Conservation (phyloP, 768 basidiomycete genomes). For the Auriculariales sp. region DNA sequence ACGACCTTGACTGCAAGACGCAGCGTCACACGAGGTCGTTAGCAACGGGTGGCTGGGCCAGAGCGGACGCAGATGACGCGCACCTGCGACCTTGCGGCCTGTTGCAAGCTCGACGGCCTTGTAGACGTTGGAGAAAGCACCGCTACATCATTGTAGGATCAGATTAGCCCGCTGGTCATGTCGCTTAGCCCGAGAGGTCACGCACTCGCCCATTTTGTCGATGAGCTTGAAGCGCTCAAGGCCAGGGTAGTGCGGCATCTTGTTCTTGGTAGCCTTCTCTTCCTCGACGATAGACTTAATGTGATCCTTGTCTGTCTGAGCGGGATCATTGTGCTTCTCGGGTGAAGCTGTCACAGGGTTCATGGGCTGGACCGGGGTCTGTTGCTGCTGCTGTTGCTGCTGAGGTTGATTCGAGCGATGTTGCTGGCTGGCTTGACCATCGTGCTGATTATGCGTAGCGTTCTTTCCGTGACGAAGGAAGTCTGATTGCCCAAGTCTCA, state of each 20-base stretch:
- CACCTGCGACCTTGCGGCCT: slow-evolving; percentile 72
- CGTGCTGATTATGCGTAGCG: slow-evolving; percentile 18
- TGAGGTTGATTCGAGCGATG: slow-evolving; percentile 11
- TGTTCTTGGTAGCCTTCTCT: slow-evolving; percentile 54
- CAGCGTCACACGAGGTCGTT: slow-evolving; percentile 7
- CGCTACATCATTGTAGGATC: slow-evolving; percentile 29
- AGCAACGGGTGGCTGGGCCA: slow-evolving; percentile 11
- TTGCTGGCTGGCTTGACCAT: neutral
- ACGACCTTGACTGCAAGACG: slow-evolving; percentile 69
- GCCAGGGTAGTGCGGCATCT: slow-evolving; percentile 77
- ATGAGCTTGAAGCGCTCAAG: slow-evolving; percentile 65
- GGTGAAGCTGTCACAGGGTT: slow-evolving; percentile 6
- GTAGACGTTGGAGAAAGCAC: slow-evolving; percentile 98
- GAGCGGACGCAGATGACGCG: slow-evolving; percentile 13
- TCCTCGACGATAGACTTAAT: slow-evolving; percentile 48
- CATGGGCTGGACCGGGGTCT: slow-evolving; percentile 18
- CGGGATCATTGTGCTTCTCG: slow-evolving; percentile 5
- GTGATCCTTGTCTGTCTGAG: slow-evolving; percentile 7
- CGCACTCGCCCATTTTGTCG: slow-evolving; percentile 90
- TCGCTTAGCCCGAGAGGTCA: slow-evolving; percentile 11
- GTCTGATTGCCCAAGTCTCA: slow-evolving; percentile 18
- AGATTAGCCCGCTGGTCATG: neutral
- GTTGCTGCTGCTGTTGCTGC: slow-evolving; percentile 17
- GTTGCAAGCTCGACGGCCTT: slow-evolving; percentile 68
- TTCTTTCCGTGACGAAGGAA: slow-evolving; percentile 42